Evolutionary conservation across 345 rosid genomes (phyloP).

Genomic region (Angophora floribunda): DNA sequence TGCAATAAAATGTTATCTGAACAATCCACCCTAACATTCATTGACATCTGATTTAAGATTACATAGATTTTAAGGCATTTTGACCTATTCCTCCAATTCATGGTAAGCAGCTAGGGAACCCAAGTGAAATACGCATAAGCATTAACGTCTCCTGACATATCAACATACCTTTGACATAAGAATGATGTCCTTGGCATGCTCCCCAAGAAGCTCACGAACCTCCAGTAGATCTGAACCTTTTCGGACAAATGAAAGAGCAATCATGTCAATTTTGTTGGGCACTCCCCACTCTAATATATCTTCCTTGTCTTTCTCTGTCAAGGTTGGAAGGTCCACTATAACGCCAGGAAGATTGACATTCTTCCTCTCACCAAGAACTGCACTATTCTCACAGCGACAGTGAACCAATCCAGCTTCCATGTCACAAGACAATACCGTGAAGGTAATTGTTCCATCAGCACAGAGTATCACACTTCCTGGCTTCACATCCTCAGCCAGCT

Average conservation of each 20-base stretch:
- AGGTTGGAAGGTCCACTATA: constrained; percentile 92
- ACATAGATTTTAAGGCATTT: background rate
- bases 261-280: constrained; percentile 93
- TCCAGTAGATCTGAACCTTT: constrained; percentile 90
- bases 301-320: constrained; percentile 96
- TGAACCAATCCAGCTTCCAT: constrained; percentile 53
- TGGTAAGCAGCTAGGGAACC: background rate
- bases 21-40: background rate
- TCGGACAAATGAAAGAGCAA: constrained; percentile 90
- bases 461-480: constrained; percentile 93
- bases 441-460: constrained; percentile 91
- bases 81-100: background rate
- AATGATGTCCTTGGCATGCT: constrained; percentile 67
- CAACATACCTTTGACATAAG: constrained; percentile 93
- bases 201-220: constrained; percentile 77
- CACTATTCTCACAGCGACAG: constrained; percentile 85
- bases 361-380: constrained; percentile 95
- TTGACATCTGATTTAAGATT: background rate
- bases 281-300: constrained; percentile 89
- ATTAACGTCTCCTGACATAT: background rate
- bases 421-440: constrained; percentile 75
- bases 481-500: constrained; percentile 71
- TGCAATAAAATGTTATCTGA: background rate
- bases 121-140: background rate
- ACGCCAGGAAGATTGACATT: constrained; percentile 98